A percentile compares a stretch with the other conserved stretches of the same genome.
Conservation (phyloP, 2,329 filamentous ascomycete genomes). For the Nigrograna mackinnonii region DNA sequence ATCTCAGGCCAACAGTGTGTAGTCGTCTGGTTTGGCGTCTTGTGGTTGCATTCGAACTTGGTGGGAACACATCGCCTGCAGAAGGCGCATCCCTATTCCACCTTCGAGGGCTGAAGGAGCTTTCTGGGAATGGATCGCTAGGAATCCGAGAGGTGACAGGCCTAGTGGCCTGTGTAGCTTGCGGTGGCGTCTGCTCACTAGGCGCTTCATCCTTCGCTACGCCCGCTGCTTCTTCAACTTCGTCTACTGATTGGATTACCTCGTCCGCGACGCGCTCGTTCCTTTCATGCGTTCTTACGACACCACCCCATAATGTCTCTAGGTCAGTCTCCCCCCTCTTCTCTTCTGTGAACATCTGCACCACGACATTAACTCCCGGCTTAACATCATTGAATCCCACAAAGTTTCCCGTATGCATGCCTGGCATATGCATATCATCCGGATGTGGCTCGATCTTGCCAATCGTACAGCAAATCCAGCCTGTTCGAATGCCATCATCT, state of each 20-base stretch:
- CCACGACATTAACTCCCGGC: constrained; percentile 64
- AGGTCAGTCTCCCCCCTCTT: constrained; percentile 70
- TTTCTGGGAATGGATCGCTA: constrained; percentile 1
- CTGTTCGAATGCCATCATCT: constrained; percentile 88
- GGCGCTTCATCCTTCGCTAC: constrained; percentile 11
- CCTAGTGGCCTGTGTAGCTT: not conserved
- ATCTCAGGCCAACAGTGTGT: constrained; percentile 28
- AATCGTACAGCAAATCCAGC: constrained; percentile 95
- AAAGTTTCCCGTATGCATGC: constrained; percentile 55
- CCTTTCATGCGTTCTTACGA: constrained; percentile 46
- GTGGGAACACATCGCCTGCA: constrained; percentile 30
- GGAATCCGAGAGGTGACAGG: not conserved
- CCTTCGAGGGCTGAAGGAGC: constrained; percentile 9
- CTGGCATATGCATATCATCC: constrained; percentile 33
- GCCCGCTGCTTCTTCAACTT: constrained; percentile 22
- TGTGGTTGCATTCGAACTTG: constrained; percentile 11
- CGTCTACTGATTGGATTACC: no score
- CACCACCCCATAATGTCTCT: constrained; percentile 64
- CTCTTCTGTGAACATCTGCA: constrained; percentile 73
- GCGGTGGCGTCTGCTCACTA: constrained; percentile 1
- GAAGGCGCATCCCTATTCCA: constrained; percentile 22
- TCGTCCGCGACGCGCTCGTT: constrained; percentile 38
- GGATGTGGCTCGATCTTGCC: constrained; percentile 67
- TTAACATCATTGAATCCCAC: constrained; percentile 74
- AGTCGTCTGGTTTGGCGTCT: constrained; percentile 25